Conservation (phyloP, 2,329 filamentous ascomycete species). For the Apiospora phragmitis region DNA sequence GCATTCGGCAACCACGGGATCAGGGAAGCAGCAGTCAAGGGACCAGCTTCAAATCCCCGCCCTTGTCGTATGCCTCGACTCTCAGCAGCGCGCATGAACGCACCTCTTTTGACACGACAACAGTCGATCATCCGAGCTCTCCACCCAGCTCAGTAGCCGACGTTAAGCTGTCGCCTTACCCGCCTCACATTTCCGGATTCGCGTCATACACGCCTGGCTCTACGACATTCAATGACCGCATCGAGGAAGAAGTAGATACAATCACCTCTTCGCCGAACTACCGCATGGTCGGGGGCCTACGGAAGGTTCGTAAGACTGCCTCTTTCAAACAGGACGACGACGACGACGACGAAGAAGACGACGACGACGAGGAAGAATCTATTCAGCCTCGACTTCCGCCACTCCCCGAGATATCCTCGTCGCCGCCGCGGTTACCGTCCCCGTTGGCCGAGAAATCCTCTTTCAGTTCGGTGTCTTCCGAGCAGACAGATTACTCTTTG, state of each 20-base stretch:
- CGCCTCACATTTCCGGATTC: conserved; percentile 15
- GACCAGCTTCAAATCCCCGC: conserved; percentile 43
- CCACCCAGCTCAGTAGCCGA: conserved; percentile 50
- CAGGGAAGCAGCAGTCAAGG: conserved; percentile 23
- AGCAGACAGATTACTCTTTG: conserved; percentile 43
- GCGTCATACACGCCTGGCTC: background rate
- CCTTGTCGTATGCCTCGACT: conserved; percentile 44
- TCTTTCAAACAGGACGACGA: conserved; percentile 32
- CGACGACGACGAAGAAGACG: conserved; percentile 32
- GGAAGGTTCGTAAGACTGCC: conserved; percentile 49
- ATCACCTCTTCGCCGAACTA: conserved; percentile 51
- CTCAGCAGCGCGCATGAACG: conserved; percentile 49
- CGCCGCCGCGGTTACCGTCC: conserved; percentile 22
- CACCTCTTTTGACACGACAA: conserved; percentile 48
- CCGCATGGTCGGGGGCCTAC: conserved; percentile 54
- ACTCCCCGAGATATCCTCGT: conserved; percentile 28
- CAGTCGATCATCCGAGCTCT: conserved; percentile 48
- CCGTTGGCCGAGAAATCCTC: conserved; percentile 35
- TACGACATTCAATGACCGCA: conserved; percentile 27
- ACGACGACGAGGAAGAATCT: conserved; percentile 37
- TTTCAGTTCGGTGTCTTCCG: conserved; percentile 39
- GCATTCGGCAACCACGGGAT: conserved; percentile 14
- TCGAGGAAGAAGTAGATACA: conserved; percentile 16
- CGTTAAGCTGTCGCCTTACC: conserved; percentile 39
- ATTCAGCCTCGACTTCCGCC: conserved; percentile 29